Evolutionary conservation across 176 grass and related monocot genomes (phyloP), one percentile per base, ranked within the genome.

Genomic region (Oropetium thomaeum): DNA sequence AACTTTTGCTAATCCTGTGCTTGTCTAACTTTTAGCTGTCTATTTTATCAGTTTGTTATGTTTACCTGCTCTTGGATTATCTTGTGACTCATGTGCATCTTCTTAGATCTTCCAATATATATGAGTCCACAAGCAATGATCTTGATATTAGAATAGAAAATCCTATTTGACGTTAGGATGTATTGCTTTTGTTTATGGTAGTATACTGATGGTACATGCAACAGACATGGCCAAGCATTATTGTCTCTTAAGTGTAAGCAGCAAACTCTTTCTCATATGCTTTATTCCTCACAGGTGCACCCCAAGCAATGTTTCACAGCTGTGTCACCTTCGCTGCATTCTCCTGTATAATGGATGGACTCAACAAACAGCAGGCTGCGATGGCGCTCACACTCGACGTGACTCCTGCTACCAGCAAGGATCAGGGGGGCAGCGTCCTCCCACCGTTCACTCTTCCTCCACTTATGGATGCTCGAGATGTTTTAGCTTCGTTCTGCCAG

Each of bases 331-430:
- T 97, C 4, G 88, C 88, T 19, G 85, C 83, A 16, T 97, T 97
- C 69, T 97, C 94, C 19, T 93, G 86, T 42, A 70, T 97, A 42
- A 91, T 97, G 83, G 94, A 93, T 26, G 94, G 88, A 2, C 86
- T 97, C 51, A 97, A 87, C 70, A 93, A 93, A 66, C 86, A 93
- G 72, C 90, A 97, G 60, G 81, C 89, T 33, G 90, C 90, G 23
- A 68, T 91, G 79, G 90, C 90, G 23, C 8, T 69, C 27, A 70
- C 79, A 48, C 77, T 43, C n/a, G 35, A 69, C 0, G 1, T 20
- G 33, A 52, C 41, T 20, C 55, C 70, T 67, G 22, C 7, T 29
- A 37, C 28, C 13, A 22, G 70, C 17, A 69, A 60, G 52, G 54
- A 22, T 32, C 61, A 52, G 28, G 69, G 82, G 45, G 58, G 58